Conservation (phyloP, 192 early-diverging fungal genomes). For the Coemansia sp. region DNA sequence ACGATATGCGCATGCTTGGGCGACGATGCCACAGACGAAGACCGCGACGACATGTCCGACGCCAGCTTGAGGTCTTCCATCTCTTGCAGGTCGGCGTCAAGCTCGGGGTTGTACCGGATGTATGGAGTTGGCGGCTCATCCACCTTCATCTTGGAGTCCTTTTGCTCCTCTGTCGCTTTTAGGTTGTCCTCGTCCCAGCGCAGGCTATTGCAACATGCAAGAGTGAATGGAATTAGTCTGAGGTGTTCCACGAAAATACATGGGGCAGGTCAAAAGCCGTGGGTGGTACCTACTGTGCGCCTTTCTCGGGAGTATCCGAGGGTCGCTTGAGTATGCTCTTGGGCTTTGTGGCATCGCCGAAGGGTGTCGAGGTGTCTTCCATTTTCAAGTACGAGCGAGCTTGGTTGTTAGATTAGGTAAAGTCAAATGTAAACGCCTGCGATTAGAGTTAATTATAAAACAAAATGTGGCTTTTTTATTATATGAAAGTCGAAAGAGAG, state of each 20-base stretch:
- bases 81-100: constrained; percentile 61
- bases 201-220: constrained; percentile 55
- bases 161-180: constrained; percentile 83
- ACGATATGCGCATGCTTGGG: constrained; percentile 54
- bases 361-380: constrained; percentile 9
- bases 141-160: constrained; percentile 94
- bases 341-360: constrained; percentile 29
- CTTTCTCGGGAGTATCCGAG: constrained; percentile 19
- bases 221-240: not conserved
- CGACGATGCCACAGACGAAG: constrained; percentile 56
- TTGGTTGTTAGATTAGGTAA: not conserved
- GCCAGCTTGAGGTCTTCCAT: constrained; percentile 48
- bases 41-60: constrained; percentile 32
- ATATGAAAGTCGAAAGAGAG: not conserved
- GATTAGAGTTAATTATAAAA: not conserved
- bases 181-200: constrained; percentile 97
- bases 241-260: not conserved
- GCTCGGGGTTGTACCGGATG: constrained; percentile 84
- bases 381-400: not conserved
- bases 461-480: not conserved
- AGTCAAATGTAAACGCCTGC: not conserved
- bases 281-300: constrained; percentile 32
- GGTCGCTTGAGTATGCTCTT: constrained; percentile 53
- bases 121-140: constrained; percentile 95
- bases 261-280: not conserved